Percentiles rank a stretch among this genome's conserved stretches.
Evolutionary conservation across 1,284 basidiomycete species (phyloP).

Genomic region (Ceratorhiza oryzae-sativae): DNA sequence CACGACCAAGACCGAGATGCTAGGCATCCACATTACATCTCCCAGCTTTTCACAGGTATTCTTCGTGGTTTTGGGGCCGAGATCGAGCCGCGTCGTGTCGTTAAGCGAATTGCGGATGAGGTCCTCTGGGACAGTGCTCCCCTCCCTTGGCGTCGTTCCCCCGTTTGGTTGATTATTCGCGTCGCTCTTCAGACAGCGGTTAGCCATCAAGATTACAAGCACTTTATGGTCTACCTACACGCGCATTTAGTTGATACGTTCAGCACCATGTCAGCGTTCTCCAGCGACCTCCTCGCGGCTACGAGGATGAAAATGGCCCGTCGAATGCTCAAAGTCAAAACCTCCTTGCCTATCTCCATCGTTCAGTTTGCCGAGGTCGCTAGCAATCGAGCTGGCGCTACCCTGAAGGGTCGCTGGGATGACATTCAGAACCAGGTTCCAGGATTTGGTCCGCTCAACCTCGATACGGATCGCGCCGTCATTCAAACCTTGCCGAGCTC

Average conservation of each 20-base stretch:
- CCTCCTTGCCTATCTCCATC: slow-evolving; percentile 43
- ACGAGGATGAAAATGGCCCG: slow-evolving; percentile 52
- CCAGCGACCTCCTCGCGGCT: slow-evolving; percentile 50
- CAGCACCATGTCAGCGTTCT: slow-evolving; percentile 17
- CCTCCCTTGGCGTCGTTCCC: slow-evolving; percentile 58
- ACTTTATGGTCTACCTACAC: slow-evolving; percentile 56
- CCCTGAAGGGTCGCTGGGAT: slow-evolving; percentile 50
- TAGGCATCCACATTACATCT: slow-evolving; percentile 55
- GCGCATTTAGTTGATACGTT: slow-evolving; percentile 47
- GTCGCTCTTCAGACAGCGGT: slow-evolving; percentile 54
- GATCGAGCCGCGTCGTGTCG: slow-evolving; percentile 47
- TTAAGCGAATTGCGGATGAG: slow-evolving; percentile 47
- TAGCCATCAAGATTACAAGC: slow-evolving; percentile 52
- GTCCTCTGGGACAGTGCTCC: slow-evolving; percentile 52
- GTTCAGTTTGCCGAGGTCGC: slow-evolving; percentile 42
- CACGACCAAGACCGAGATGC: slow-evolving; percentile 49
- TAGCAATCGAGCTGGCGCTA: slow-evolving; percentile 38
- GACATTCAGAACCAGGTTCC: neutral
- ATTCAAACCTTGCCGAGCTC: slow-evolving; percentile 49
- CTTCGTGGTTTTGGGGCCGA: slow-evolving; percentile 50
- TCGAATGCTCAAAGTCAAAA: slow-evolving; percentile 53
- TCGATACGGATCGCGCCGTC: slow-evolving; percentile 22
- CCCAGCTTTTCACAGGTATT: slow-evolving; percentile 55
- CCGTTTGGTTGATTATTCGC: slow-evolving; percentile 51
- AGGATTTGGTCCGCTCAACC: slow-evolving; percentile 45